Base-by-base conservation (phyloP, 345 rosid genomes). In the Brassica nigra region DNA sequence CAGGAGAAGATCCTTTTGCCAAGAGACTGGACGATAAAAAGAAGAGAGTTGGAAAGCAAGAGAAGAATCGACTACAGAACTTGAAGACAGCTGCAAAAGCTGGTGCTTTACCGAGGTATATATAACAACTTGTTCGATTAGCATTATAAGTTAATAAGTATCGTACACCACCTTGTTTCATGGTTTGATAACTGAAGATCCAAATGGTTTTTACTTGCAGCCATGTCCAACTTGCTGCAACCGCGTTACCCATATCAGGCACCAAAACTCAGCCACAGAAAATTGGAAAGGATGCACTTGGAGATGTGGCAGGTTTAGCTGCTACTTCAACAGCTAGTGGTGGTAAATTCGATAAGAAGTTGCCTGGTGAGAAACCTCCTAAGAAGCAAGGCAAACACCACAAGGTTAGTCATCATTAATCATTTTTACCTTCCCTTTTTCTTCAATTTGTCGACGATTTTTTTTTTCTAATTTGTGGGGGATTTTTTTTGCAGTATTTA, bases 331-430 rank as follows among this genome's bases (percentile, higher is more conserved):
- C 98, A 12, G 98, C 94, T 42, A 95, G 98, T 80, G 98, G 97
- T 70, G 98, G 99, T 44, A 95, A 95, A 86, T 95, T 95, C 42
- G 99, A 95, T 83, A 92, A 88, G 82, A 95, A 89, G 89, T 82
- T 92, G 37, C 85, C 83, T 0, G 96, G 97, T 75, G 99, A 95
- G 73, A 95, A 92, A 78, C 86, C 97, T 81, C 86, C 82, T 6
- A 92, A 91, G 81, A 87, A 86, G 64, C 90, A 86, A 73, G 96
- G 96, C 70, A 95, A 92, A 79, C 88, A 90, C 73, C 93, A 91
- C 85, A 92, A 92, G 98, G 99, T 23, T 23, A 23, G 27, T 23
- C 1, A 20, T 20, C 23, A 23, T 23, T 1, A 23, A 23, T 23
- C 27, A 23, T 23, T 23, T 23, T 23, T 23, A 2, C 15, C 44